phyloP scores from a whole-genome alignment of 805 yeast species.

The Suhomyces vadensis region DNA sequence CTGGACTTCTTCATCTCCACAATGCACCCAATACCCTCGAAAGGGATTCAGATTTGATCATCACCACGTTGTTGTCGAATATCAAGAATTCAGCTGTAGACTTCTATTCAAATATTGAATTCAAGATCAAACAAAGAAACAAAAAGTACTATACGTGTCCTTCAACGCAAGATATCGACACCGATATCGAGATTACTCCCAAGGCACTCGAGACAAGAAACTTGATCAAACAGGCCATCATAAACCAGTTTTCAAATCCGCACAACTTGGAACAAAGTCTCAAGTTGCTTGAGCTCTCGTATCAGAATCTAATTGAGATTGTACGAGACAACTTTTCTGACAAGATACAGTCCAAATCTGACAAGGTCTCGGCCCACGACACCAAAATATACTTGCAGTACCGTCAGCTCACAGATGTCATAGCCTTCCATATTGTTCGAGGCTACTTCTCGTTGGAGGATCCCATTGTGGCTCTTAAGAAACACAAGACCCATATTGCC shows the following conservation, averaged over 20 bases:
- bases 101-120: constrained; percentile 35
- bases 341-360: constrained; percentile 2
- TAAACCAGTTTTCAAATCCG: constrained; percentile 33
- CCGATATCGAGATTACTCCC: constrained; percentile 35
- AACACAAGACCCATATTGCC: constrained; percentile 63
- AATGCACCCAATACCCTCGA: constrained; percentile 13
- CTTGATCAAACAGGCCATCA: constrained; percentile 36
- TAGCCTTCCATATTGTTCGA: constrained; percentile 63
- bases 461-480: constrained; percentile 58
- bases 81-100: constrained; percentile 30
- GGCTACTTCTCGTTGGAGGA: constrained; percentile 59
- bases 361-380: constrained; percentile 29
- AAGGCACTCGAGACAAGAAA: constrained; percentile 40
- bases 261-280: constrained; percentile 34
- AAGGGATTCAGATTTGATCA: constrained; percentile 34
- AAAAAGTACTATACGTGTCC: constrained; percentile 41
- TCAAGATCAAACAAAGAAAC: constrained; percentile 33
- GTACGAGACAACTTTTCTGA: constrained; percentile 16
- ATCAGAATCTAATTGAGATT: constrained; percentile 31
- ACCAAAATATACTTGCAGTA: constrained; percentile 29
- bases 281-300: constrained; percentile 33
- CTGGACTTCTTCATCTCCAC: constrained; percentile 32
- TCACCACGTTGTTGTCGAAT: constrained; percentile 30
- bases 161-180: constrained; percentile 22
- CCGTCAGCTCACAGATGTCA: constrained; percentile 55